Base-by-base conservation (phyloP, 2,329 filamentous ascomycete species). In the Tolypocladium tropicale region DNA sequence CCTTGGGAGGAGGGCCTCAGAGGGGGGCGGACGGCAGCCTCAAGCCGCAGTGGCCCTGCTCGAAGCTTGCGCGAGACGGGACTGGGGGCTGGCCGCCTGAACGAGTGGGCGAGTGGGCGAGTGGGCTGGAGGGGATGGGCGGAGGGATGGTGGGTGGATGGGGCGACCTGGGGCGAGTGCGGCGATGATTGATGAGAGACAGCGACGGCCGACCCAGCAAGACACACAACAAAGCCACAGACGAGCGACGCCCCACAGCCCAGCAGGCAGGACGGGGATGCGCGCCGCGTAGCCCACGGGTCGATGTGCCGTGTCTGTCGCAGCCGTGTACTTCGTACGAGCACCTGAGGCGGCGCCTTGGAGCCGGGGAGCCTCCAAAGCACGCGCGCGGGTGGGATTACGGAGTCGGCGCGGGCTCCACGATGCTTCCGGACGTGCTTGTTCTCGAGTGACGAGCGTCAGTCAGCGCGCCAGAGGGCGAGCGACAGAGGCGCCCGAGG, bases 41-140 rank as follows among this genome's bases (percentile, higher is more conserved):
- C 52, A 53, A 53, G 53, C 56, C 56, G 33, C 32, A 49, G 25
- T 30, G 34, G 54, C 54, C 50, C 33, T 49, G 56, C 52, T 49
- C 54, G 32, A 55, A 53, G 58, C 58, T 59, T 57, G 58, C 39
- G 49, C 55, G 18, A 53, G 58, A 55, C 51, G 53, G 58, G 58
- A 57, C 56, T 57, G 53, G 55, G 56, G 39, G 46, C n/a, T n/a
- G n/a, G n/a, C n/a, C n/a, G 16, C 23, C 25, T 32, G 21, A 33
- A 50, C 33, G 43, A 32, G 21, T 43, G 32, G 12, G 28, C n/a
- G 50, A 25, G 32, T 25, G 33, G 32, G 39, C 33, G 43, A 32
- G 21, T 43, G 32, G 12, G 28, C n/a, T n/a, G 50, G 18, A n/a
- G 18, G 33, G 32, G 39, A 23, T 54, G 37, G 53, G 37, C 34